Evolutionary conservation across 2,329 filamentous ascomycete genomes (phyloP), one percentile per base, ranked within the genome.

Genomic region (Pestalotiopsis sp.): DNA sequence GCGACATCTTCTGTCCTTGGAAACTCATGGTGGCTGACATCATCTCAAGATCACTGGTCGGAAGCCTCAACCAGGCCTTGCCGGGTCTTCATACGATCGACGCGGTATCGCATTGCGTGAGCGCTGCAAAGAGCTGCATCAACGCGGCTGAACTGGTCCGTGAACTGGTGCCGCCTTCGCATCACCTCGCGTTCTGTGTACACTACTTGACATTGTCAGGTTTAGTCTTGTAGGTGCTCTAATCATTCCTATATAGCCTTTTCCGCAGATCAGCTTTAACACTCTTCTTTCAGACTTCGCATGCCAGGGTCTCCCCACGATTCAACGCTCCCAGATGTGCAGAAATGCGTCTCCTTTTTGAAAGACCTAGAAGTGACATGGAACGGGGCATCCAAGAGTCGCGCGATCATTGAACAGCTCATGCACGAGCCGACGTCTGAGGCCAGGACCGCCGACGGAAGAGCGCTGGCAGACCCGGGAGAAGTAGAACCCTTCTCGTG

Each of bases 201-300:
- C 62, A 65, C 49, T 65, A 65, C 39, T 25, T 65, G 23, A 65
- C 62, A 31, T 39, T 65, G 36, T 65, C 62, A 14, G 62, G 62
- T 9, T 31, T 65, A 38, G 62, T 65, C 20, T 49, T 65, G 62
- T 65, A 52, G 13, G 62, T 65, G 3, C 45, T 23, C 39, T 14
- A 4, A 14, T 14, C 62, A 23, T 5, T 49, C 9, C 38, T 41
- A 11, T 41, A 25, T 31, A 13, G 25, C 20, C 25, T 20, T 60
- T n/a, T 4, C 5, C 4, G 17, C 20, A 25, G 11, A 12, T 49
- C 20, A n/a, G 23, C 6, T 38, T 49, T 52, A 4, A 41, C n/a
- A 65, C 23, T 23, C 13, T 39, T 14, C 23, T 49, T n/a, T 2
- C 38, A 65, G 62, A 65, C 62, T 65, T 49, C 62, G 39, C n/a